Base-by-base conservation (phyloP, 371 early-diverging fungal species). In the Blastocladiella emersonii region DNA sequence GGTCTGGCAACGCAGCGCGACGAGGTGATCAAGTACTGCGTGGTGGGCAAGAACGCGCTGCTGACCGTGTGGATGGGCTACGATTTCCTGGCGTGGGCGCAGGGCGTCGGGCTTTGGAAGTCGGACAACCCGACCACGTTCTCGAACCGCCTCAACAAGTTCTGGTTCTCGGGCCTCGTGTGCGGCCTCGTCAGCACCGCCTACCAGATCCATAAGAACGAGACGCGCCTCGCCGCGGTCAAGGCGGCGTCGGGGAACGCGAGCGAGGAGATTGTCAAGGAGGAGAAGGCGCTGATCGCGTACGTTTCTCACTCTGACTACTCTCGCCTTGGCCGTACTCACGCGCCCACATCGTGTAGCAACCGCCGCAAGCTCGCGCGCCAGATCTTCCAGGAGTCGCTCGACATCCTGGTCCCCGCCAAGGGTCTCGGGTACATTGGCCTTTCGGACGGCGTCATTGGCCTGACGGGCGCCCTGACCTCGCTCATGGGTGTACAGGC, bases 401-500 rank as follows among this genome's bases (percentile, higher is more conserved):
- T 84, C 57, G 87, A 86, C 66, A 72, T 79, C 59, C 69, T 81
- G 44, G 80, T 86, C 60, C 87, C 87, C 19, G 69, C 76, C 44
- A 71, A 79, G 39, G 72, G 76, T 21, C 71, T 85, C 63, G 80
- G 77, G n/a, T 81, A 75, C 67, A 51, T 83, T 45, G 63, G 70
- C 55, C 72, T 77, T 36, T 79, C 81, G 64, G 83, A 84, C 61
- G 87, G 87, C 57, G 66, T 82, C 51, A 74, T 86, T 61, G 87
- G 87, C 63, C 71, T 85, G 60, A 78, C 79, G 70, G 87, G 86
- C 69, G 73, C 76, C 36, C 68, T 69, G 27, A 80, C 81, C 19
- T 77, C 78, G 36, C 63, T 69, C 59, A 75, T 78, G 73, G 80
- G 74, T 34, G 74, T 72, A 67, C 64, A 67, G 37, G 71, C 71